These are phyloP conservation scores for Cichorium intybus DNA, from an alignment of 140 eudicot genomes.

Conservation along the genomic window DNA sequence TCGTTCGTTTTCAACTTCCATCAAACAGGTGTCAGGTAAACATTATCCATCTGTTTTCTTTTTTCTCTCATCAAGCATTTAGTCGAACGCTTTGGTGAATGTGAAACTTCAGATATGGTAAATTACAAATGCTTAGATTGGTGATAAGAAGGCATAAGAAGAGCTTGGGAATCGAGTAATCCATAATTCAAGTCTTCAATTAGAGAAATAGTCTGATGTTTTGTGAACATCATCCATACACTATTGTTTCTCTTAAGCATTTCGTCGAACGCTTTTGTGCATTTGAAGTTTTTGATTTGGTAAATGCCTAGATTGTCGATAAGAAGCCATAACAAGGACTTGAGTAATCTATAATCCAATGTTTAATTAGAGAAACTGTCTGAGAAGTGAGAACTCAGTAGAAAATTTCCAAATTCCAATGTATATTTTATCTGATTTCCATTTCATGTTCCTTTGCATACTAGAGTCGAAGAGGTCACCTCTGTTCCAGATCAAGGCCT, in stretches of 20 bases:
- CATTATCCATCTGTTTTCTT: not conserved
- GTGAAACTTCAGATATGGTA: not conserved
- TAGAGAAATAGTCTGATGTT: not conserved
- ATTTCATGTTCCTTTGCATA: conserved; percentile 11
- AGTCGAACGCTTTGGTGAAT: conserved; percentile 26
- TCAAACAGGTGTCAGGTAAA: conserved; percentile 55
- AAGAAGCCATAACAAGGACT: too few species aligned
- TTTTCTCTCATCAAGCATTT: conserved; percentile 27
- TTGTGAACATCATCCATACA: not conserved
- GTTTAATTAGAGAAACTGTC: not conserved
- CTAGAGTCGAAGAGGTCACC: conserved; percentile 62
- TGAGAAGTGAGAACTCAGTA: too few species aligned
- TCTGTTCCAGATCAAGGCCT: conserved; percentile 56
- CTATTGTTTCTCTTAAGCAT: conserved; percentile 7
- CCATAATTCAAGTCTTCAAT: not conserved
- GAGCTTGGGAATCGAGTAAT: not conserved
- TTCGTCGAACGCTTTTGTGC: conserved; percentile 10
- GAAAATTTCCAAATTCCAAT: too few species aligned
- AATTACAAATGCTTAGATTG: conserved; percentile 11
- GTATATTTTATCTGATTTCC: conserved; percentile 1
- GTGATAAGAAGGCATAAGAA: not conserved
- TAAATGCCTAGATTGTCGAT: not conserved
- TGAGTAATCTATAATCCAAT: not conserved
- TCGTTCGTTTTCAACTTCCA: conserved; percentile 40
- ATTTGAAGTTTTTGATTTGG: not conserved